Evolutionary conservation across 2,329 filamentous ascomycete species (phyloP), one percentile per base, ranked within the genome.

Genomic region (Pseudopyricularia javanii): DNA sequence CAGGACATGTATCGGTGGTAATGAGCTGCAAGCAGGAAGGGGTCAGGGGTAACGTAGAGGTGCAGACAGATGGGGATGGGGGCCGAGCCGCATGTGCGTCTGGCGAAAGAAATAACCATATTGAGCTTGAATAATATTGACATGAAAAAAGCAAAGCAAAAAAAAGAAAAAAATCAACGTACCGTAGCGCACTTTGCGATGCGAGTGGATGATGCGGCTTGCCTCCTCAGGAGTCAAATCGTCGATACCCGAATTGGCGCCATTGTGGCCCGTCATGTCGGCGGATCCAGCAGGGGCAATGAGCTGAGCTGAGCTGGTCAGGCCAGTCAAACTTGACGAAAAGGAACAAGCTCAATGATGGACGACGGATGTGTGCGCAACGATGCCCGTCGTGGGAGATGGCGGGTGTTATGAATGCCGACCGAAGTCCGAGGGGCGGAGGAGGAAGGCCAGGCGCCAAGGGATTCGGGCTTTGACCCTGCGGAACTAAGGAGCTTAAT

Each of bases 151-250:
- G 15, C 17, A 45, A 45, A 45, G 24, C 4, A 45, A 24, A 45
- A 24, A 24, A 35, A 12, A n/a, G 33, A 4, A 35, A 35, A 35
- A 35, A 35, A 12, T 33, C 37, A 4, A 43, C 79, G 64, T 73
- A 83, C 80, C 81, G 66, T 85, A 84, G 62, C 81, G 75, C 54
- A 85, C 81, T 66, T 85, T 85, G 58, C 81, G 78, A 63, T 84
- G 81, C 51, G 80, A 83, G 63, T 84, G 80, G 59, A 85, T 84
- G 67, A 85, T 84, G 60, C 80, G 78, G 63, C 72, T 84, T 57
- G 80, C 81, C 66, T 85, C 80, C 64, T 84, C 81, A 9, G 80
- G 76, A 48, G 78, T 82, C 62, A 82, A 70, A 61, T 80, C 74
- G 62, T 80, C 75, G 56, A 80, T 67, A 56, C 70, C 70, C 52